Evolutionary conservation across 495 filamentous ascomycete genomes (phyloP).

Genomic region (Penicillium angulare): DNA sequence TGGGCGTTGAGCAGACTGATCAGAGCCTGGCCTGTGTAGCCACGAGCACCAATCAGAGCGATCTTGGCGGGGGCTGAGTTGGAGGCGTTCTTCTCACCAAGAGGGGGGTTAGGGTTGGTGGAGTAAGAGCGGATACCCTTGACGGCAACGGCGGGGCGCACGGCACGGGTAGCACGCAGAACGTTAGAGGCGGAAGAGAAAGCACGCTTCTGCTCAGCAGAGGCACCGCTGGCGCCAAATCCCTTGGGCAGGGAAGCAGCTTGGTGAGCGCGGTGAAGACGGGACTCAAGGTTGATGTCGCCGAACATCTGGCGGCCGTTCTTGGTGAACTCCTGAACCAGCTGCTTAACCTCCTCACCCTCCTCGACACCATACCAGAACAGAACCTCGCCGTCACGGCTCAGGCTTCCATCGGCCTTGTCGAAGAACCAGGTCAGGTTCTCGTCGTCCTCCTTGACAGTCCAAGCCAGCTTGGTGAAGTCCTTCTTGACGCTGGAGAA

Average conservation of each 20-base stretch:
- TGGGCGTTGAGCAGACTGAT: constrained; percentile 87
- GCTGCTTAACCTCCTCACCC: constrained; percentile 77
- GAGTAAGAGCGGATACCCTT: constrained; percentile 47
- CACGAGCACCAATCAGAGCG: constrained; percentile 90
- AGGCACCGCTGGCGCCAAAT: constrained; percentile 40
- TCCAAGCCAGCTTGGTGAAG: constrained; percentile 89
- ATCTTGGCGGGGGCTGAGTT: constrained; percentile 79
- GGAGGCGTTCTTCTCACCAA: constrained; percentile 87
- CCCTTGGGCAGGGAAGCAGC: constrained; percentile 54
- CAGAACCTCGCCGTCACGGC: constrained; percentile 79
- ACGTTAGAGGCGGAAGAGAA: constrained; percentile 60
- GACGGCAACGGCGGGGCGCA: constrained; percentile 28
- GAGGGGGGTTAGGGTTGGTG: constrained; percentile 96
- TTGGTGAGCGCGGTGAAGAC: constrained; percentile 74
- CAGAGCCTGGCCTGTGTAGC: constrained; percentile 92
- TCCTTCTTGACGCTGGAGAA: constrained; percentile 93
- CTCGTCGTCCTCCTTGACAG: constrained; percentile 95
- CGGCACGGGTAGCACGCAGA: constrained; percentile 34
- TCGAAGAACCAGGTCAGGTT: constrained; percentile 99
- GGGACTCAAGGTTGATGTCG: constrained; percentile 82
- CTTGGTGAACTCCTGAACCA: constrained; percentile 84
- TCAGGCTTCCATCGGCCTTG: constrained; percentile 90
- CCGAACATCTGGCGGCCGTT: constrained; percentile 88
- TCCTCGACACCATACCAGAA: constrained; percentile 95
- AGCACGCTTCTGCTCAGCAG: constrained; percentile 59